These are phyloP conservation scores for Nyctanthes arbortristis DNA, from an alignment of 257 asterid genomes.

Conservation along the genomic window DNA sequence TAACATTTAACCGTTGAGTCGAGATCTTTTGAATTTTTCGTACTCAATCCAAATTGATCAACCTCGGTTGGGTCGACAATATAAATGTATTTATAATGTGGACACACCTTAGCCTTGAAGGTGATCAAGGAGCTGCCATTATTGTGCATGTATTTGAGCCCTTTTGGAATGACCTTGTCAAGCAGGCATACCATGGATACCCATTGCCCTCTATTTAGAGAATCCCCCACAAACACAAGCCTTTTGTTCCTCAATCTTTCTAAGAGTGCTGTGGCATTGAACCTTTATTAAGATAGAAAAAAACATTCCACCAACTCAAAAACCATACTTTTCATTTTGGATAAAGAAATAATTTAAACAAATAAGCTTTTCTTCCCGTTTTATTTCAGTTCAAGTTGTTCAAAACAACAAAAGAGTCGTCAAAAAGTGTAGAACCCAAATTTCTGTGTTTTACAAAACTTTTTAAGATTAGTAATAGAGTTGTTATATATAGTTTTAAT, in stretches of 20 bases:
- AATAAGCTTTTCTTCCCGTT: neutral
- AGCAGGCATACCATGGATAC: slow-evolving; percentile 86
- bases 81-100: neutral
- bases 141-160: slow-evolving; percentile 58
- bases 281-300: slow-evolving; percentile 55
- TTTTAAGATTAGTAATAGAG: too few species aligned
- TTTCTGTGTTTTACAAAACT: too few species aligned
- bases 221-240: slow-evolving; percentile 88
- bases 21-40: neutral
- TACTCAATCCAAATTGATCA: neutral
- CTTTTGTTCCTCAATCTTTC: slow-evolving; percentile 79
- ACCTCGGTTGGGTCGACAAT: neutral
- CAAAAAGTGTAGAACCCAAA: too few species aligned
- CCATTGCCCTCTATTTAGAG: slow-evolving; percentile 89
- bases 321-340: slow-evolving; percentile 8
- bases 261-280: slow-evolving; percentile 71
- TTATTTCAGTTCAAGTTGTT: neutral
- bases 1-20: neutral
- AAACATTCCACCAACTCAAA: slow-evolving; percentile 39
- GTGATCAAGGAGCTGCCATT: slow-evolving; percentile 77
- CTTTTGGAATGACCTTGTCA: slow-evolving; percentile 58
- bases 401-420: too few species aligned
- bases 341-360: neutral
- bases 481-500: too few species aligned
- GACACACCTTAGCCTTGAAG: slow-evolving; percentile 67